These are phyloP conservation scores for Neocatenulostroma microsporum DNA, from an alignment of 2,329 filamentous ascomycete species.

Conservation along the genomic window DNA sequence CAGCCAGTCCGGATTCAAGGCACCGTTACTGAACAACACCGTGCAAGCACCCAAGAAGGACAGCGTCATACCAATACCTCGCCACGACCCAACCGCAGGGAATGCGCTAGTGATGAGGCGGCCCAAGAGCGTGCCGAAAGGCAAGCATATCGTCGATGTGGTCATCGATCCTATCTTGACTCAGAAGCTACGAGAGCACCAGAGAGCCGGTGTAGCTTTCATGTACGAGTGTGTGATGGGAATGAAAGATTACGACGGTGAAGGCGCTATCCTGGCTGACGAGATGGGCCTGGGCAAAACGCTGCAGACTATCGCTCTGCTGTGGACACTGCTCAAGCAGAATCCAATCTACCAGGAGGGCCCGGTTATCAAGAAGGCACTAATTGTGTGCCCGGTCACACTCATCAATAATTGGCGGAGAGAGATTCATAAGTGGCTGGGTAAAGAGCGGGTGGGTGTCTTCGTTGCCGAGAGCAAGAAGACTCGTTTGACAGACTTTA, in stretches of 20 bases:
- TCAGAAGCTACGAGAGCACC: slow-evolving; percentile 58
- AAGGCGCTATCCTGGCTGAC: slow-evolving; percentile 64
- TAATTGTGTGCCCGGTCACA: slow-evolving; percentile 66
- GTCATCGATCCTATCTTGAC: slow-evolving; percentile 61
- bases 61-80: slow-evolving; percentile 47
- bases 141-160: slow-evolving; percentile 62
- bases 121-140: slow-evolving; percentile 48
- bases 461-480: slow-evolving; percentile 54
- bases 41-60: slow-evolving; percentile 35
- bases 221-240: slow-evolving; percentile 72
- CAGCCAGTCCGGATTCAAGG: slow-evolving; percentile 49
- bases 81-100: slow-evolving; percentile 54
- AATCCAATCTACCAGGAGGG: slow-evolving; percentile 54
- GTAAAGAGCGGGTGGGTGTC: slow-evolving; percentile 61
- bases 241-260: slow-evolving; percentile 56
- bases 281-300: slow-evolving; percentile 73
- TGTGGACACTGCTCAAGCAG: slow-evolving; percentile 67
- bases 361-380: slow-evolving; percentile 60
- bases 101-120: slow-evolving; percentile 61
- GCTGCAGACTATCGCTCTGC: slow-evolving; percentile 60
- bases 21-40: slow-evolving; percentile 49
- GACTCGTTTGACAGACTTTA: slow-evolving; percentile 59
- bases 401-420: slow-evolving; percentile 66
- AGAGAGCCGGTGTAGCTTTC: slow-evolving; percentile 62
- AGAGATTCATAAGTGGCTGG: slow-evolving; percentile 67